Percentiles rank a stretch among this genome's conserved stretches.
phyloP scores from a whole-genome alignment of 2,329 filamentous ascomycete genomes.

The Stromatinia cepivora region DNA sequence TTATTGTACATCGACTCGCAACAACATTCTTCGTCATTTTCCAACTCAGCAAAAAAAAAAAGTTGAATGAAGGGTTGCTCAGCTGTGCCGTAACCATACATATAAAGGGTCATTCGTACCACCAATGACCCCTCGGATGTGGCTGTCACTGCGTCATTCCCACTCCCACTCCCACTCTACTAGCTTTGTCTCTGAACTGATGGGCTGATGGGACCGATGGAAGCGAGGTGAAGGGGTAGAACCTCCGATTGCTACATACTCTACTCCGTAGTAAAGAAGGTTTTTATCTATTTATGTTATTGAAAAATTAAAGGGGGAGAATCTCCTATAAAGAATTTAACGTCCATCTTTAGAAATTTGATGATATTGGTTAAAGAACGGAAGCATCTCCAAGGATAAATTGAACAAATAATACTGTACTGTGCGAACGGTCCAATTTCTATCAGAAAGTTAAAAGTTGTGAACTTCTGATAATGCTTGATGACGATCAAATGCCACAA shows the following conservation, averaged over 20 bases:
- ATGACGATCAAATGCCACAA: conserved; percentile 15
- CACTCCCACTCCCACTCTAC: background rate
- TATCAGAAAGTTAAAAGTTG: background rate
- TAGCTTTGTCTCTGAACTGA: background rate
- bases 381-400: background rate
- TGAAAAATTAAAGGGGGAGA: background rate
- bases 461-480: background rate
- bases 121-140: conserved; percentile 8
- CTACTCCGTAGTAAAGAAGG: background rate
- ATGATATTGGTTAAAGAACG: background rate
- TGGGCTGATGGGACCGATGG: background rate
- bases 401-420: background rate
- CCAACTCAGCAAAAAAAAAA: background rate
- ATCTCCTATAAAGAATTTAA: too few relatives aligned
- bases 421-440: background rate
- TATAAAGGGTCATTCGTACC: background rate
- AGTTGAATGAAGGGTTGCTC: background rate
- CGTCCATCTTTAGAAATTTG: background rate
- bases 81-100: background rate
- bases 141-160: conserved; percentile 14
- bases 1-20: background rate
- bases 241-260: background rate
- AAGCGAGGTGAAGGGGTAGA: background rate
- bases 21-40: background rate
- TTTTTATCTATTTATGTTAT: background rate